phyloP scores from a whole-genome alignment of 225 moss, liverwort and hornwort genomes.

The Takakia lepidozioides region DNA sequence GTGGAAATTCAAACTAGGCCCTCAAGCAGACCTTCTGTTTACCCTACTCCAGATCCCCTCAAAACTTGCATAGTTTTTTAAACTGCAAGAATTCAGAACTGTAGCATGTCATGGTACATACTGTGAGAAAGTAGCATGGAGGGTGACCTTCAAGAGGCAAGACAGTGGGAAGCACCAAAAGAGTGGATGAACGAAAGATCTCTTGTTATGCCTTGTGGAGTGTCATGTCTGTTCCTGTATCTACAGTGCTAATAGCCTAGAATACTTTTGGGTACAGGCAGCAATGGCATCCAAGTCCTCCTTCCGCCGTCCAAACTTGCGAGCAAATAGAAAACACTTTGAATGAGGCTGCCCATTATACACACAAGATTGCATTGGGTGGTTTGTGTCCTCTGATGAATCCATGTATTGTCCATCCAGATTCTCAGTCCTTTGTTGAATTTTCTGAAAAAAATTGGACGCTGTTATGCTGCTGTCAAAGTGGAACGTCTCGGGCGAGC shows the following conservation, averaged over 20 bases:
- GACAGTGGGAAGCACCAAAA: no score
- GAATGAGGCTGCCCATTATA: conserved; percentile 27
- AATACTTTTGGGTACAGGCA: conserved; percentile 8
- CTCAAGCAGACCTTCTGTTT: no score
- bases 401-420: conserved; percentile 39
- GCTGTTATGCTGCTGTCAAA: conserved; percentile 8
- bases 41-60: no score
- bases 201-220: no score
- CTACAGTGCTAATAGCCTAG: conserved; percentile 41
- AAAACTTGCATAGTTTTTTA: no score
- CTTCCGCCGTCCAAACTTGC: conserved; percentile 17
- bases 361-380: conserved; percentile 13
- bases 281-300: conserved; percentile 5
- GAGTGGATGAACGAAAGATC: no score
- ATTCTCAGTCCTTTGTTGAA: conserved; percentile 31
- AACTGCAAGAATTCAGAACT: no score
- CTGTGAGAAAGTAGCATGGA: no score
- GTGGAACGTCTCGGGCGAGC: conserved; percentile 7
- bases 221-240: no score
- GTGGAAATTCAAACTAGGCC: no score
- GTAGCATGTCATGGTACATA: no score
- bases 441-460: conserved; percentile 10
- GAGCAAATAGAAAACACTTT: conserved; percentile 33
- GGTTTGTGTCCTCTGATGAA: conserved; percentile 12
- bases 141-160: no score